Conservation (phyloP, 148 eudicot species). For the Spergularia marina region DNA sequence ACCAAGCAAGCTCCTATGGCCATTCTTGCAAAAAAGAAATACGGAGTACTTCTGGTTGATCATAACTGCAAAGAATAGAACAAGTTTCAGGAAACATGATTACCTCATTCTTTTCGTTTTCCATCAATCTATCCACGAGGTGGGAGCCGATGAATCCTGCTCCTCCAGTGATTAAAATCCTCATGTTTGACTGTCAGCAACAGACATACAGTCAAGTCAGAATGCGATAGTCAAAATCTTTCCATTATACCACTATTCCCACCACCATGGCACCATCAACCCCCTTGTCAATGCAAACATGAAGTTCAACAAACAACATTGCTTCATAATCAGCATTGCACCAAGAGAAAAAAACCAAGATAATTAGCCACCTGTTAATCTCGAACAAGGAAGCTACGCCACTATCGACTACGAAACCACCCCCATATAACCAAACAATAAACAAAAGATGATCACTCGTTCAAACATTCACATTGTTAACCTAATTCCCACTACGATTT, state of each 20-base stretch:
- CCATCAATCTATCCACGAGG: constrained; percentile 83
- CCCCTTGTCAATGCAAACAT: neutral
- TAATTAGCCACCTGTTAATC: neutral
- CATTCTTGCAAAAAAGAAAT: neutral
- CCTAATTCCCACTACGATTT: constrained; percentile 11
- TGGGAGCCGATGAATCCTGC: constrained; percentile 99
- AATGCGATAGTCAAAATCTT: neutral
- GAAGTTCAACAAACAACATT: constrained; percentile 10
- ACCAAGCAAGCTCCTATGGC: neutral
- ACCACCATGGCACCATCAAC: constrained; percentile 11
- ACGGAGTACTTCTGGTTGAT: neutral
- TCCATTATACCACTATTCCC: neutral
- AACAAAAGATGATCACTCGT: neutral
- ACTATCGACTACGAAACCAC: constrained; percentile 8
- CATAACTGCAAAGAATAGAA: neutral
- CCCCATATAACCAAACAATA: neutral
- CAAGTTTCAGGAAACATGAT: neutral
- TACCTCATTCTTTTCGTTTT: constrained; percentile 93
- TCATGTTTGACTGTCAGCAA: constrained; percentile 77
- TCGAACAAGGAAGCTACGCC: neutral
- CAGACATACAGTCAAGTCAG: constrained; percentile 12
- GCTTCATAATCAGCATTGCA: constrained; percentile 27
- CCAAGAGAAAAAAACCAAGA: neutral
- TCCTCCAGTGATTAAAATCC: constrained; percentile 90
- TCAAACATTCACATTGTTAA: neutral